phyloP scores from a whole-genome alignment of 306 rosid species.

The Betula pendula region DNA sequence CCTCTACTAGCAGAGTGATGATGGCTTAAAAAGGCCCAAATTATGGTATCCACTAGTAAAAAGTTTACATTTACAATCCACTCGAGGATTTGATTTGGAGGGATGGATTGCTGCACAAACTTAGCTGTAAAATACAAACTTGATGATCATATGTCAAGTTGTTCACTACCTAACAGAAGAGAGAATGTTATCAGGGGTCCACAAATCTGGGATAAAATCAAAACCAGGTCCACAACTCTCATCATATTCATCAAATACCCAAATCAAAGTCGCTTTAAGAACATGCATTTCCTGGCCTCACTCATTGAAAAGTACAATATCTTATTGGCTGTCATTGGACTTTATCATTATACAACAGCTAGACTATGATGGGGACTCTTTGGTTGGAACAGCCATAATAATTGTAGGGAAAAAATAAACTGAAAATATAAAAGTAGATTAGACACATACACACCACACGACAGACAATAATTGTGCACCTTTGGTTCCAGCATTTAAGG shows the following conservation, averaged over 20 bases:
- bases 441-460: background rate
- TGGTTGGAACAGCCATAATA: background rate
- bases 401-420: background rate
- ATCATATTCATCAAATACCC: background rate
- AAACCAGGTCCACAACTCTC: background rate
- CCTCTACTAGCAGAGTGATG: background rate
- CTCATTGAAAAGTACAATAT: background rate
- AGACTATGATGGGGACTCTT: background rate
- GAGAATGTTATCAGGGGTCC: background rate
- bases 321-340: background rate
- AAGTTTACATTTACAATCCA: background rate
- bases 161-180: background rate
- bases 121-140: background rate
- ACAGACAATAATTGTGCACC: background rate
- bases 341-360: background rate
- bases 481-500: conserved; percentile 2
- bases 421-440: background rate
- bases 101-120: background rate
- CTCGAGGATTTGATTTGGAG: background rate
- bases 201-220: background rate
- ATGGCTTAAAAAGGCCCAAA: background rate
- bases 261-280: background rate
- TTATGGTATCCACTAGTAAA: background rate
- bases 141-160: background rate
- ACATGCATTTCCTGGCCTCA: conserved; percentile 10